phyloP scores from a whole-genome alignment of 2,329 filamentous ascomycete species.

The Zymoseptoria brevis region DNA sequence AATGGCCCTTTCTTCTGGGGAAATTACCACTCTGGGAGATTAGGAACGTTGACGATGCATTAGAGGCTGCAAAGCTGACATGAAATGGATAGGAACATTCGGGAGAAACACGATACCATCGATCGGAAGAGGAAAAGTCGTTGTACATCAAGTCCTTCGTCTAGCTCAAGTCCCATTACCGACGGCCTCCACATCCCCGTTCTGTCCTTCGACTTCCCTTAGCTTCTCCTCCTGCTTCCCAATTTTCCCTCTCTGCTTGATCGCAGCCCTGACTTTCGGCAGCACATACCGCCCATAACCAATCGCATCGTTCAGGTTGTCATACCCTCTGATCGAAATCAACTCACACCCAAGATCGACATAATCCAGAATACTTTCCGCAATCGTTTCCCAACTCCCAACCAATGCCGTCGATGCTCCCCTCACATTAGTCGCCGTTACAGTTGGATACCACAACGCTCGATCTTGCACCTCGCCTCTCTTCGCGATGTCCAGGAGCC shows the following conservation, averaged over 20 bases:
- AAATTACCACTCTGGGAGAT: not conserved
- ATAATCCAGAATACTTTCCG: constrained; percentile 50
- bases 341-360: constrained; percentile 49
- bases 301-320: constrained; percentile 52
- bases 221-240: not conserved
- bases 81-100: no score
- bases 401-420: constrained; percentile 54
- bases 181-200: no score
- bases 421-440: constrained; percentile 52
- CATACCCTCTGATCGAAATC: constrained; percentile 54
- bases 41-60: not conserved
- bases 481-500: constrained; percentile 50
- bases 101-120: no score
- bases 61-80: not conserved
- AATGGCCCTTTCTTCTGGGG: not conserved
- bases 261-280: constrained; percentile 38
- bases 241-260: constrained; percentile 25
- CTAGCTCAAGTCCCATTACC: no score
- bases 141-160: no score
- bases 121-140: no score
- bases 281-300: constrained; percentile 52
- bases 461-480: constrained; percentile 52
- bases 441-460: constrained; percentile 56
- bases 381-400: constrained; percentile 46
- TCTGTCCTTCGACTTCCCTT: not conserved